phyloP scores from a whole-genome alignment of 345 rosid genomes.

The Hibiscus mutabilis region DNA sequence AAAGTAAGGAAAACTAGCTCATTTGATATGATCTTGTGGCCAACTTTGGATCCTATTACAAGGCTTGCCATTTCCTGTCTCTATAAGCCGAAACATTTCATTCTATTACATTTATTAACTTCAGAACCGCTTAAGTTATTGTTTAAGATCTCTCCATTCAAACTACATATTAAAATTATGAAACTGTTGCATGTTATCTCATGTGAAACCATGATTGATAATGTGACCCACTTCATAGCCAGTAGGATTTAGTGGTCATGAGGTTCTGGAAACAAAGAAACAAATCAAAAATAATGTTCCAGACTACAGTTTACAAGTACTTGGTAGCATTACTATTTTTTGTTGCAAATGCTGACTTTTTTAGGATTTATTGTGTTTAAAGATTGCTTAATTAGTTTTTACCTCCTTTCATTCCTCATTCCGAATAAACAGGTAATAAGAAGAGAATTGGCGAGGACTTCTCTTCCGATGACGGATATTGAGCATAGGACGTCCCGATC shows the following conservation, averaged over 20 bases:
- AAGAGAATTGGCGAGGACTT: not conserved
- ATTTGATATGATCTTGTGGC: not conserved
- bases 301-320: not conserved
- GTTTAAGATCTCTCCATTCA: not conserved
- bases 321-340: not conserved
- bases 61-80: constrained; percentile 6
- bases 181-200: not conserved
- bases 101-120: constrained; percentile 1
- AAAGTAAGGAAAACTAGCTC: constrained; percentile 22
- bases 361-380: not conserved
- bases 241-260: not conserved
- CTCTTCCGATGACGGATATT: not conserved
- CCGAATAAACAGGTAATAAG: not conserved
- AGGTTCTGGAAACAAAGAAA: not conserved
- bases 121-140: not conserved
- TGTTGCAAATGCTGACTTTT: not conserved
- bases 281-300: not conserved
- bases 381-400: not conserved
- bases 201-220: not conserved
- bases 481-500: not conserved
- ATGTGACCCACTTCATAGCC: not conserved
- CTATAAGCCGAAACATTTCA: not conserved
- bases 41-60: constrained; percentile 2
- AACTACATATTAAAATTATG: constrained; percentile 7
- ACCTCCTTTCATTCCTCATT: not conserved